phyloP scores from a whole-genome alignment of 2,329 filamentous ascomycete genomes.

The Allantophomopsis cytisporea region DNA sequence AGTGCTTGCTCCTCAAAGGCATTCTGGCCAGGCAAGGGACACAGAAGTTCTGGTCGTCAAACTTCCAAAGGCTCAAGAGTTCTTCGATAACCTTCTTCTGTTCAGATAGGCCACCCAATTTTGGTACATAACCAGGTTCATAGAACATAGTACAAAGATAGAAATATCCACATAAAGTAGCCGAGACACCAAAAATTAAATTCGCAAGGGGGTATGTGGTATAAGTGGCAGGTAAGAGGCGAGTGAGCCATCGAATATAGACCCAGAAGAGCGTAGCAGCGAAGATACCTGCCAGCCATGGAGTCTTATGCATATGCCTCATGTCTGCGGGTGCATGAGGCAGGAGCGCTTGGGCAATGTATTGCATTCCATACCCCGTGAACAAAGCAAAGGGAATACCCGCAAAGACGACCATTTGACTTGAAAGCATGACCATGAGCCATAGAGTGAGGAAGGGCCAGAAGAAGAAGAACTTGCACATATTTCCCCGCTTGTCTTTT shows the following conservation, averaged over 20 bases:
- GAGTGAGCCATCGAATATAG: conserved; percentile 60
- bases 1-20: conserved; percentile 91
- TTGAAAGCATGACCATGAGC: conserved; percentile 55
- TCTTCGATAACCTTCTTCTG: conserved; percentile 85
- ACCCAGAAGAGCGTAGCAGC: conserved; percentile 74
- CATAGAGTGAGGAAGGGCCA: conserved; percentile 74
- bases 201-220: conserved; percentile 61
- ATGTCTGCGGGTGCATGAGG: conserved; percentile 79
- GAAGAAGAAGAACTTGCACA: conserved; percentile 78
- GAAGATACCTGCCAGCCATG: conserved; percentile 90
- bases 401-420: conserved; percentile 59
- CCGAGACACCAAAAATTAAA: conserved; percentile 53
- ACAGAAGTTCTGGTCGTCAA: conserved; percentile 90
- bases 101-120: conserved; percentile 75
- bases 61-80: conserved; percentile 72
- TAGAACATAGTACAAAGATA: conserved; percentile 75
- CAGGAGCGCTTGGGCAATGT: conserved; percentile 62
- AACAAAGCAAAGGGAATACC: conserved; percentile 60
- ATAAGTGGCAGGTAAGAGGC: conserved; percentile 57
- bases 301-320: conserved; percentile 85
- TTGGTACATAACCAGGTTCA: conserved; percentile 89
- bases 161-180: conserved; percentile 65
- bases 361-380: conserved; percentile 60
- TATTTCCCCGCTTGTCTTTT: conserved; percentile 64
- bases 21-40: conserved; percentile 88